Percentiles rank a stretch among this genome's conserved stretches.
These are phyloP conservation scores for Gastrodia elata DNA, from an alignment of 106 monocot genomes.

Conservation along the genomic window DNA sequence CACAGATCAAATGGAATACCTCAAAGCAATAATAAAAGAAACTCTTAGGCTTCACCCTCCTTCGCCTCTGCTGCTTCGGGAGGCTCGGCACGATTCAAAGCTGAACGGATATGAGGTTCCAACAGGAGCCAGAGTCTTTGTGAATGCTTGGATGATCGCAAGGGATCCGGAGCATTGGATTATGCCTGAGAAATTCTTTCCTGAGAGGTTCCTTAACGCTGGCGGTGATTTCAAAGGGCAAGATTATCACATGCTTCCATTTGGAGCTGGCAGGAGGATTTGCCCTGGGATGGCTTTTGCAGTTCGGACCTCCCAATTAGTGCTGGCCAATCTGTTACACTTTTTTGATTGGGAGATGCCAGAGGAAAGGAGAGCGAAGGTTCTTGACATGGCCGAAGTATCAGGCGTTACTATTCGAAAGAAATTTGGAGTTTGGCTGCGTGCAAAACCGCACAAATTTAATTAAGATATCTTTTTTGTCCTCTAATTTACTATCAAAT, in stretches of 20 bases:
- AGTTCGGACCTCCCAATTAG: neutral
- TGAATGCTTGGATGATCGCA: slow-evolving; percentile 33
- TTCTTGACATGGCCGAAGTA: slow-evolving; percentile 18
- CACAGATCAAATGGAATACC: neutral
- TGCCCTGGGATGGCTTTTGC: slow-evolving; percentile 16
- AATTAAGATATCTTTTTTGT: too few species aligned
- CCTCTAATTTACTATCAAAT: too few species aligned
- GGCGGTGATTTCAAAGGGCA: slow-evolving; percentile 16
- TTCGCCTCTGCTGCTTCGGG: neutral
- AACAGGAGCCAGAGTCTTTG: slow-evolving; percentile 8
- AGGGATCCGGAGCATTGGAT: slow-evolving; percentile 31
- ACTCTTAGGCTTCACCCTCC: neutral
- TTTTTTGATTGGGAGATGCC: slow-evolving; percentile 20
- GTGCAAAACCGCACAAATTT: neutral
- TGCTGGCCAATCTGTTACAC: slow-evolving; percentile 23
- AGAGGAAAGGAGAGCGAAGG: neutral
- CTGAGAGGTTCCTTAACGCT: slow-evolving; percentile 14
- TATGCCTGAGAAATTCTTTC: slow-evolving; percentile 14
- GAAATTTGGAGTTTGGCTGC: neutral
- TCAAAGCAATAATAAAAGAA: neutral
- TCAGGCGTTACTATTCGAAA: slow-evolving; percentile 2
- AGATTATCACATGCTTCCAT: slow-evolving; percentile 19
- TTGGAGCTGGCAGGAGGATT: slow-evolving; percentile 20
- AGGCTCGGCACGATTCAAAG: neutral
- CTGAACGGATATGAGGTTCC: slow-evolving; percentile 20